Evolutionary conservation across 129 eudicot genomes (phyloP), one percentile per base, ranked within the genome.

Genomic region (Apium graveolens): DNA sequence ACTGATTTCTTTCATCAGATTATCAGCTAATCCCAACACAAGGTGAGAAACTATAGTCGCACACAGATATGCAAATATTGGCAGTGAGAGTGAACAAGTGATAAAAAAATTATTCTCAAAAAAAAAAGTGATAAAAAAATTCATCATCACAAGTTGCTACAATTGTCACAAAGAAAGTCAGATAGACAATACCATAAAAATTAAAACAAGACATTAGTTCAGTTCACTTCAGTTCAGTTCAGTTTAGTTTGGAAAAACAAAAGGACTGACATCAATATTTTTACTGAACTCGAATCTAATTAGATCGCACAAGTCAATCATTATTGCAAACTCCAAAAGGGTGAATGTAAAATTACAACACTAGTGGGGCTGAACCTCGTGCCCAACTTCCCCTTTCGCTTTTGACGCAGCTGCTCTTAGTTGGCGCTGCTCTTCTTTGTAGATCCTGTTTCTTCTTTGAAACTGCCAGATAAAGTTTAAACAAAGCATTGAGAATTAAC

Each of bases 391-490:
- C 77, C 92, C 89, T 82, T 91, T 86, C 48, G 86, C 90, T 83
- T 89, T 90, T 79, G 88, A 86, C 69, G 92, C 91, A 81, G 98
- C 92, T 46, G 92, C 98, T 88, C 98, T 89, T 75, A 91, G 74
- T 82, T 93, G 98, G 31, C 98, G 97, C 57, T 93, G 98, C 81
- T 93, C 98, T 83, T 93, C 98, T 87, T 93, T 93, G 95, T 93
- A 93, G 21, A 93, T 82, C 81, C 96, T 87, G 74, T 93, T 93
- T 76, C 98, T 77, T 71, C 98, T 85, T 91, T 91, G 97, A 70
- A 93, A 93, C 98, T 93, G 96, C 79, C 85, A 88, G 39, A 82
- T 18, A 42, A 70, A 70, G 14, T 51, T 20, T 78, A 78, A 72
- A 78, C 16, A 38, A 74, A 71, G 16, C 73, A 60, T 29, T 16